phyloP scores from a whole-genome alignment of 2,329 filamentous ascomycete species.

The Dactylonectria macrodidyma region DNA sequence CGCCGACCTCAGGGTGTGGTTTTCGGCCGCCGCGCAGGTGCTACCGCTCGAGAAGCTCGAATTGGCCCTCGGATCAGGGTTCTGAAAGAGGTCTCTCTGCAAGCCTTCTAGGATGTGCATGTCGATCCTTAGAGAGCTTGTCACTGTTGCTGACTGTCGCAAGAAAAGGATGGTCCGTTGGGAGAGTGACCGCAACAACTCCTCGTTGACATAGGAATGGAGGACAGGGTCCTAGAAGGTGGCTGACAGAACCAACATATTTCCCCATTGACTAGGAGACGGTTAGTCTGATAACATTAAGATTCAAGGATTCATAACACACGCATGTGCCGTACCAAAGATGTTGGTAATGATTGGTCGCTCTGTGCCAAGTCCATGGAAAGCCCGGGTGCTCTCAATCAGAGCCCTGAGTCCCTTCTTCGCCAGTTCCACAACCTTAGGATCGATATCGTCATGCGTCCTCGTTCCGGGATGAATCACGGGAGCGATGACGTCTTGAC shows the following conservation, averaged over 20 bases:
- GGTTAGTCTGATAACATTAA: conserved; percentile 30
- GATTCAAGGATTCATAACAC: conserved; percentile 61
- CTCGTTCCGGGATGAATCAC: conserved; percentile 56
- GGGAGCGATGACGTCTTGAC: conserved; percentile 55
- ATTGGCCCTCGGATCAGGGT: conserved; percentile 47
- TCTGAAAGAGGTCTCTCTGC: conserved; percentile 61
- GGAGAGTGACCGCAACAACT: conserved; percentile 73
- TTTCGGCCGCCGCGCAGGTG: conserved; percentile 48
- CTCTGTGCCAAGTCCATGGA: conserved; percentile 74
- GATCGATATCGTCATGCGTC: conserved; percentile 57
- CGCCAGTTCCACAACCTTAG: conserved; percentile 68
- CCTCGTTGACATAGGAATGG: conserved; percentile 67
- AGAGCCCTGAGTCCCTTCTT: conserved; percentile 79
- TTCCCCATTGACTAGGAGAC: conserved; percentile 88
- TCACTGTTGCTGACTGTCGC: conserved; percentile 76
- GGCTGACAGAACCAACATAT: conserved; percentile 90
- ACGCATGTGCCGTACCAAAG: conserved; percentile 96
- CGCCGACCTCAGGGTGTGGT: conserved; percentile 44
- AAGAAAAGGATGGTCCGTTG: conserved; percentile 84
- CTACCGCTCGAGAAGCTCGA: conserved; percentile 62
- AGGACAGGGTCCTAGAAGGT: conserved; percentile 79
- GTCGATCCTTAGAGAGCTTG: conserved; percentile 82
- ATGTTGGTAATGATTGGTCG: conserved; percentile 94
- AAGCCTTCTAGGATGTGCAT: conserved; percentile 78
- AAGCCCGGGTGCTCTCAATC: conserved; percentile 87